Evolutionary conservation across 1,139 yeast genomes (phyloP).

Genomic region (Saccharomycopsis crataegensis): DNA sequence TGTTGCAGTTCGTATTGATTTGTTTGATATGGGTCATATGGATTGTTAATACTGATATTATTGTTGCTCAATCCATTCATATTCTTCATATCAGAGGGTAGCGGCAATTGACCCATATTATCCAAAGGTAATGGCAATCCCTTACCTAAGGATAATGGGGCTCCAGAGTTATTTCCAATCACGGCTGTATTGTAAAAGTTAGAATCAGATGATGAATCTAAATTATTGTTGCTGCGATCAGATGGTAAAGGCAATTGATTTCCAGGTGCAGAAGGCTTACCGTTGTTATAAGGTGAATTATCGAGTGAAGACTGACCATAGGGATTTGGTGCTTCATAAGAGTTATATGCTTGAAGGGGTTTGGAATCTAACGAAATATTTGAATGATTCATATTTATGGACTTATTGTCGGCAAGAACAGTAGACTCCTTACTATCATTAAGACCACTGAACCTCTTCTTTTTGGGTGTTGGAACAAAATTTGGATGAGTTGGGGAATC

Average conservation of each 20-base stretch:
- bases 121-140: constrained; percentile 16
- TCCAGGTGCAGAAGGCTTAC: not conserved
- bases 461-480: constrained; percentile 11
- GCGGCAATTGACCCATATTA: not conserved
- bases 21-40: too few species aligned
- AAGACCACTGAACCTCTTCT: not conserved
- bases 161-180: too few species aligned
- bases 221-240: not conserved
- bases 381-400: not conserved
- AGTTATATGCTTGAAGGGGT: too few species aligned
- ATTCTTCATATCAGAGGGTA: not conserved
- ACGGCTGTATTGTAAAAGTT: not conserved
- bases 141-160: not conserved
- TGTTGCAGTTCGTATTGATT: not conserved
- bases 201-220: not conserved
- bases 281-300: not conserved
- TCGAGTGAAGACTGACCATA: not conserved
- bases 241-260: constrained; percentile 3
- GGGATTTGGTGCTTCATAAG: not conserved
- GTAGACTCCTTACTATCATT: constrained; percentile 1
- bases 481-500: constrained; percentile 18
- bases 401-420: constrained; percentile 34
- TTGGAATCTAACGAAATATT: not conserved
- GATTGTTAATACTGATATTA: not conserved
- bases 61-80: not conserved